Evolutionary conservation across 2,329 filamentous ascomycete species (phyloP), one percentile per base, ranked within the genome.

Genomic region (Fusarium dlaminii): DNA sequence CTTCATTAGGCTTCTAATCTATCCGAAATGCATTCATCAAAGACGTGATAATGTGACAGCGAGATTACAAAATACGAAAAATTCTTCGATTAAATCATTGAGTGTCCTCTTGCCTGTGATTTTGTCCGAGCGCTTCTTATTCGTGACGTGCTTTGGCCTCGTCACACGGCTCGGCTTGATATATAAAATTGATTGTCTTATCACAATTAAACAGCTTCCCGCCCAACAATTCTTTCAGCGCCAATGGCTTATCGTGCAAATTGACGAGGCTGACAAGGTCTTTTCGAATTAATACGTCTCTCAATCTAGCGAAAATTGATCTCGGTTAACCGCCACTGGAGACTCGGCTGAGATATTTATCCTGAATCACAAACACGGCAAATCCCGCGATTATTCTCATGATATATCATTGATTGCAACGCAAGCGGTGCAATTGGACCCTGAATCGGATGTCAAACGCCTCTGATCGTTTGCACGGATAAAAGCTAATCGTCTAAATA

Each of bases 241-340:
- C 22, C 17, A 49, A 36, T 29, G 15, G 40, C 36, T 27, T 55
- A n/a, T 42, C 34, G 30, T 48, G 43, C 20, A 30, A 43, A 30
- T 24, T 18, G 29, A 24, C 27, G 14, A 45, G 39, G 24, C 24
- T 42, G 36, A 27, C 20, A 40, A 14, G 43, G 43, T 8, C 17
- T n/a, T 32, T 52, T 70, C 65, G 51, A 58, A 51, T 66, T 66
- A 46, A 54, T 39, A 54, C 39, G 37, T 27, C 18, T 27, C 43
- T 30, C 22, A 34, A 18, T 34, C 30, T 68, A 62, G 42, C 39
- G 34, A 49, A 18, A 18, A 27, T 29, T 68, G 64, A 68, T 68
- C 24, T 68, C 66, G 64, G 27, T 68, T 68, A 40, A 42, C 43
- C 32, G 17, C 34, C 22, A 40, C 34, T 17, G 20, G 20, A 40